phyloP scores from a whole-genome alignment of 2,329 filamentous ascomycete species.

The Epichloe uncinata region DNA sequence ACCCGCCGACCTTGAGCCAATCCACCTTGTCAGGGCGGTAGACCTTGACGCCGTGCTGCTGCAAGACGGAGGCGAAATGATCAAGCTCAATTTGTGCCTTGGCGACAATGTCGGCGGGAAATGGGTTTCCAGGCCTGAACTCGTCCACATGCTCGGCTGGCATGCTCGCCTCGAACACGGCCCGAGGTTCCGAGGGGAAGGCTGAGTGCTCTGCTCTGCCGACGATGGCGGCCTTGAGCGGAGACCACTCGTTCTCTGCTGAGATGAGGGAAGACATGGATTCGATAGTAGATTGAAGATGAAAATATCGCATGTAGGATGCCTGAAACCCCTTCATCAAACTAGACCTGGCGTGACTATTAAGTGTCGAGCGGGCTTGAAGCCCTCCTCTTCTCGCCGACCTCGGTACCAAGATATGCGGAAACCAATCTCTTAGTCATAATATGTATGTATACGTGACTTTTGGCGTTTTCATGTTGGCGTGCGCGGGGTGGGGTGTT shows the following conservation, averaged over 20 bases:
- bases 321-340: background rate
- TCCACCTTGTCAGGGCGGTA: constrained; percentile 12
- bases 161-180: constrained; percentile 13
- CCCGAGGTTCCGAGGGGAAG: constrained; percentile 12
- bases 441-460: no score
- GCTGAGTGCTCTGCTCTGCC: constrained; percentile 13
- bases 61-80: constrained; percentile 12
- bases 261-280: constrained; percentile 4
- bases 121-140: constrained; percentile 12
- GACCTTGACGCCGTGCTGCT: constrained; percentile 12
- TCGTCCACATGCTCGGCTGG: constrained; percentile 1
- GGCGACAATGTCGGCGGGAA: constrained; percentile 11
- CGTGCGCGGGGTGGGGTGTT: no score
- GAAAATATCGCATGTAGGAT: background rate
- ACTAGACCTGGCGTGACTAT: background rate
- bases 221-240: constrained; percentile 14
- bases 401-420: no score
- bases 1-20: constrained; percentile 15
- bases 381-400: no score
- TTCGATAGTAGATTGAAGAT: background rate
- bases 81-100: constrained; percentile 13
- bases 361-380: background rate
- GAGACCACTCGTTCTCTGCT: constrained; percentile 16
- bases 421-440: no score
- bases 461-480: no score